Conservation (phyloP, 768 basidiomycete species). For the Chalciporus piperatus region DNA sequence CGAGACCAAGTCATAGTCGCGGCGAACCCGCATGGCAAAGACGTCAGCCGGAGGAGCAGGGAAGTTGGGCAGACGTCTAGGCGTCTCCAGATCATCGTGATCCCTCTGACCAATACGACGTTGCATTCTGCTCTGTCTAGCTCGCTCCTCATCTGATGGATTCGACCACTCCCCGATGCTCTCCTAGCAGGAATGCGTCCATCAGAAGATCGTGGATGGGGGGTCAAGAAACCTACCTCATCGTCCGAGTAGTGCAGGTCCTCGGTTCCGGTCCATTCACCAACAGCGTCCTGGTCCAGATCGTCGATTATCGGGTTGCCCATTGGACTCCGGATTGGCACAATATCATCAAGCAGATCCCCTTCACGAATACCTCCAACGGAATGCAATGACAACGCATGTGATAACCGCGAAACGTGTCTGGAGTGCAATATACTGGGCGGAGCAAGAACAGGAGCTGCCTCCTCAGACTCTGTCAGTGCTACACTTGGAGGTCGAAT, state of each 20-base stretch:
- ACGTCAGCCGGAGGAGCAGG: slow-evolving; percentile 67
- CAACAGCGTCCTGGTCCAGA: slow-evolving; percentile 41
- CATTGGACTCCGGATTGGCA: slow-evolving; percentile 31
- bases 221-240: slow-evolving; percentile 47
- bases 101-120: slow-evolving; percentile 52
- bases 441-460: slow-evolving; percentile 47
- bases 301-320: slow-evolving; percentile 36
- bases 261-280: slow-evolving; percentile 84
- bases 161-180: slow-evolving; percentile 90
- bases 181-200: slow-evolving; percentile 36
- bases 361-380: slow-evolving; percentile 52
- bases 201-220: not conserved
- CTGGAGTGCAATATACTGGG: slow-evolving; percentile 62
- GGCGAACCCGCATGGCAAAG: slow-evolving; percentile 37
- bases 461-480: slow-evolving; percentile 37
- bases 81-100: slow-evolving; percentile 51
- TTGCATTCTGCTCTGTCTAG: slow-evolving; percentile 62
- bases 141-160: slow-evolving; percentile 86
- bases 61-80: slow-evolving; percentile 75
- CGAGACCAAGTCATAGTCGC: slow-evolving; percentile 72
- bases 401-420: slow-evolving; percentile 64
- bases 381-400: slow-evolving; percentile 63
- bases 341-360: slow-evolving; percentile 21
- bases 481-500: slow-evolving; percentile 23
- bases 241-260: slow-evolving; percentile 65